Base-by-base conservation (phyloP, 2,329 filamentous ascomycete species). In the Colletotrichum higginsianum region DNA sequence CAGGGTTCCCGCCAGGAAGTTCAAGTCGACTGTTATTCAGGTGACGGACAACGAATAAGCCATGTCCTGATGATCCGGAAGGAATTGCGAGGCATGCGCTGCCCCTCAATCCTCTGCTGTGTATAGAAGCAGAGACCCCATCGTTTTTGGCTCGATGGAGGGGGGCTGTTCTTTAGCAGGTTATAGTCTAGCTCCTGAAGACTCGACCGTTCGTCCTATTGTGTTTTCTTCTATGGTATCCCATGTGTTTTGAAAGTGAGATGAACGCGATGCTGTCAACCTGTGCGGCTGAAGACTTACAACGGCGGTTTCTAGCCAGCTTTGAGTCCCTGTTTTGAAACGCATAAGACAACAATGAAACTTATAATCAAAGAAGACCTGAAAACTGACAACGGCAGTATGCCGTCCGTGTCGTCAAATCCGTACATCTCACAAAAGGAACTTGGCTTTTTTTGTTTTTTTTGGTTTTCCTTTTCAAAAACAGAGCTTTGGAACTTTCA, bases 1-100 rank as follows among this genome's bases (percentile, higher is more conserved):
- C 67, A 82, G 79, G 75, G 70, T 82, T 26, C 69, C 83, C 6
- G 84, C 84, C 0, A 75, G 84, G 66, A 80, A 84, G 76, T 86
- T 84, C 77, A 85, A 84, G 79, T 75, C 75, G 44, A 85, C 83
- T 3, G 76, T 82, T 42, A 83, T 86, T 70, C 81, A 82, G 35
- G 79, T 84, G 16, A 78, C 78, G 65, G 83, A 85, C 8, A 83
- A 84, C 60, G 80, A 84, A 75, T 83, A 80, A 73, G 11, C 2
- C 8, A 26, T 6, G 46, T 4, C 30, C 30, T 2, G 30, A 15
- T 15, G 2, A 9, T 12, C 30, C 30, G 26, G 40, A n/a, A 4
- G 2, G 18, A 0, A 38, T 21, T n/a, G 13, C 6, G 21, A 52
- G 3, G 8, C 7, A 18, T 18, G 16, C 7, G 35, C 16, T 35